A percentile compares a stretch with the other conserved stretches of the same genome.
Evolutionary conservation across 257 asterid genomes (phyloP).

Genomic region (Schizonepeta tenuifolia): DNA sequence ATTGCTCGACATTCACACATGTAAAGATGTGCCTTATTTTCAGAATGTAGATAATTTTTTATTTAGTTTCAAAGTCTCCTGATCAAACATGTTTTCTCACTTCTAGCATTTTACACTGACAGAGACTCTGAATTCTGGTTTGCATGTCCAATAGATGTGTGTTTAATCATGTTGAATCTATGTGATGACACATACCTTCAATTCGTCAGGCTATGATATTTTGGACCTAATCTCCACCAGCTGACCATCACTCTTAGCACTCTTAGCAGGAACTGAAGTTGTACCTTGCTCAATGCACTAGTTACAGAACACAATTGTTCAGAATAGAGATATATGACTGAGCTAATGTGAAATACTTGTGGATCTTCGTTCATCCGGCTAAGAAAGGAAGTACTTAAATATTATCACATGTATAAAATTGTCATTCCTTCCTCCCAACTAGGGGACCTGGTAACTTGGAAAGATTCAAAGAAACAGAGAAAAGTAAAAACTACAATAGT

Average conservation of each 20-base stretch:
- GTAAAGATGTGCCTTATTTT: neutral
- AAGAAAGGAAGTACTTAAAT: neutral
- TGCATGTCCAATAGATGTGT: neutral
- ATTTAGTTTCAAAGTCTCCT: neutral
- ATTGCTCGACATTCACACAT: neutral
- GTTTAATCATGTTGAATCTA: neutral
- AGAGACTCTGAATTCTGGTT: neutral
- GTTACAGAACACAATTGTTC: conserved; percentile 19
- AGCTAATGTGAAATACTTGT: conserved; percentile 12
- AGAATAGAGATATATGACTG: conserved; percentile 25
- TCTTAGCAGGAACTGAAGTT: conserved; percentile 45
- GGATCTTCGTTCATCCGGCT: conserved; percentile 11
- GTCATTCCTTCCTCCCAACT: conserved; percentile 2
- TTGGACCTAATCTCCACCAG: conserved; percentile 35
- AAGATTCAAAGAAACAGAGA: neutral
- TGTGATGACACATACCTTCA: conserved; percentile 29
- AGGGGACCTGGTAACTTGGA: neutral
- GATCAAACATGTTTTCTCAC: conserved; percentile 5
- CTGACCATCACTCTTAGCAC: conserved; percentile 37
- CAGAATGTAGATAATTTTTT: neutral
- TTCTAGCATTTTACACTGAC: neutral
- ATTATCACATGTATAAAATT: neutral
- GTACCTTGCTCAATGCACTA: conserved; percentile 87
- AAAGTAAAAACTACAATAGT: neutral
- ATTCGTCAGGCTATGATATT: conserved; percentile 26